These are phyloP conservation scores for Apostasia shenzhenica DNA, from an alignment of 106 monocot species.

Conservation along the genomic window DNA sequence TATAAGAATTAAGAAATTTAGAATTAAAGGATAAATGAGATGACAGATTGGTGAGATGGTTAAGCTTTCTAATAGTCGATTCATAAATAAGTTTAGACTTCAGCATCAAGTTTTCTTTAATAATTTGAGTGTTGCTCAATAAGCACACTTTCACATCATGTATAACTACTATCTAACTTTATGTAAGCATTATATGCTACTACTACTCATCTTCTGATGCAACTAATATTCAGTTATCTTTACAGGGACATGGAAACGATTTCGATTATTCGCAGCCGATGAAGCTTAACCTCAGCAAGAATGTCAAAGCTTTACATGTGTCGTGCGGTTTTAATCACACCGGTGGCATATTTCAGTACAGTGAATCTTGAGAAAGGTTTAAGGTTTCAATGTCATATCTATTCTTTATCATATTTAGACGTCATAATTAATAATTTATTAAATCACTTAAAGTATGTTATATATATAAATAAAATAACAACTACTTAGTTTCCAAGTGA, in stretches of 20 bases:
- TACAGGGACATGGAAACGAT: constrained; percentile 90
- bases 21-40: no score
- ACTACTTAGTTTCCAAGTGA: no score
- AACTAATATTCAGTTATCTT: background rate
- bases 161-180: background rate
- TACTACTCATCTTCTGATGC: background rate
- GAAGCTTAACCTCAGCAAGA: constrained; percentile 29
- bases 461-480: no score
- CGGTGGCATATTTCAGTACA: constrained; percentile 70
- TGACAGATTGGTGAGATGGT: no score
- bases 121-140: no score
- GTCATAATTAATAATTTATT: no score
- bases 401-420: no score
- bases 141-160: background rate
- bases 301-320: constrained; percentile 60
- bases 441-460: no score
- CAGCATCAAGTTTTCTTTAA: no score
- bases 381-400: no score
- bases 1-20: no score
- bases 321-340: constrained; percentile 97
- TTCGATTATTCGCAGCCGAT: constrained; percentile 59
- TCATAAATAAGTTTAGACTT: no score
- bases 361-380: constrained; percentile 10
- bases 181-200: background rate
- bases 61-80: background rate